Conservation (phyloP, 2,329 filamentous ascomycete genomes). For the Claviceps paspali region DNA sequence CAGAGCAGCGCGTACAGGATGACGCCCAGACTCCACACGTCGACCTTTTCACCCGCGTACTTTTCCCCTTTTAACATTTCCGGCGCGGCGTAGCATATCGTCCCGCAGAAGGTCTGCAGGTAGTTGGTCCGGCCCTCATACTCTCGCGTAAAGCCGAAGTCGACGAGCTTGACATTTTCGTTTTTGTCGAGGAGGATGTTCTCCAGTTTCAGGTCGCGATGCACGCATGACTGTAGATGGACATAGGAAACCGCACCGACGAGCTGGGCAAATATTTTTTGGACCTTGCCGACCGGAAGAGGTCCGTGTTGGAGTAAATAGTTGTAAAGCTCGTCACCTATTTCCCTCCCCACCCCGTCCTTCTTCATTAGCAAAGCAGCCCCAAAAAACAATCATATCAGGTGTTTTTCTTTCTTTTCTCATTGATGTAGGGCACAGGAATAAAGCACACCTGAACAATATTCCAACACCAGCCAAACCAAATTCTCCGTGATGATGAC, state of each 20-base stretch:
- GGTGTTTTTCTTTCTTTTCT: background rate
- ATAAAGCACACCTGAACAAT: conserved; percentile 64
- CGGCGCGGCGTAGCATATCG: conserved; percentile 91
- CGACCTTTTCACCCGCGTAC: conserved; percentile 94
- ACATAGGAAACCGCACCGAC: conserved; percentile 93
- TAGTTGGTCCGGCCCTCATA: conserved; percentile 93
- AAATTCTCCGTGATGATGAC: conserved; percentile 91
- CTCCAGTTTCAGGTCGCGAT: conserved; percentile 91
- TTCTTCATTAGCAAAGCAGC: background rate
- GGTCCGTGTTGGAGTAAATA: conserved; percentile 80
- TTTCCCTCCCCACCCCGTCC: background rate
- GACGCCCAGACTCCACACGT: conserved; percentile 84
- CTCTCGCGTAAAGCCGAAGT: conserved; percentile 95
- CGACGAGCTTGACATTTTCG: conserved; percentile 92
- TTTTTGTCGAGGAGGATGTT: conserved; percentile 84
- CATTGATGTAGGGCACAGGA: too few relatives aligned
- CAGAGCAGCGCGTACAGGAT: conserved; percentile 72
- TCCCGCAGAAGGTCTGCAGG: conserved; percentile 93
- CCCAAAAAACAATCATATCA: too few relatives aligned
- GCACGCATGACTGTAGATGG: conserved; percentile 86
- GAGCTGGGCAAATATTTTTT: conserved; percentile 90
- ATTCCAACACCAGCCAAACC: conserved; percentile 95
- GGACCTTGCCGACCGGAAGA: conserved; percentile 70
- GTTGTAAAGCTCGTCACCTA: conserved; percentile 93
- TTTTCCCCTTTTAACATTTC: conserved; percentile 98